phyloP scores from a whole-genome alignment of 2,329 filamentous ascomycete genomes.

The Venturia aucupariae region DNA sequence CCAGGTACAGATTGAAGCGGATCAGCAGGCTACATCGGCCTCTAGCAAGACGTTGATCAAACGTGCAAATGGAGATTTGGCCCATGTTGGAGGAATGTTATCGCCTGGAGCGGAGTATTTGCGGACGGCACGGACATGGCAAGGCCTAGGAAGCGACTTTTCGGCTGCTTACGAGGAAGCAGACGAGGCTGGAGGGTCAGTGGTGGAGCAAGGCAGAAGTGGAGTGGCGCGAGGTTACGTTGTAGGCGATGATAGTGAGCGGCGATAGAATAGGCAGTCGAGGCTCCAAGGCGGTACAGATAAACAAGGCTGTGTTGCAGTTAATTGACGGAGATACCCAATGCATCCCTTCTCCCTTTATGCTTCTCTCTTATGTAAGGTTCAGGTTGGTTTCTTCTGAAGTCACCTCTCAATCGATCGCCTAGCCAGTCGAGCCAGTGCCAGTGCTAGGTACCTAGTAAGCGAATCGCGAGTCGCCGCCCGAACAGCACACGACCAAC shows the following conservation, averaged over 20 bases:
- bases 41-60: conserved; percentile 50
- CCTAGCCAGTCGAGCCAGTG: background rate
- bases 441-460: background rate
- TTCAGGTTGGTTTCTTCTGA: background rate
- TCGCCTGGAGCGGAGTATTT: conserved; percentile 89
- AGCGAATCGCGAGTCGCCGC: too few species aligned
- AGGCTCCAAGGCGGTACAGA: background rate
- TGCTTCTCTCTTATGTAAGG: too few species aligned
- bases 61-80: conserved; percentile 60
- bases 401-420: background rate
- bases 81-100: conserved; percentile 72
- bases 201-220: conserved; percentile 75
- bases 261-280: background rate
- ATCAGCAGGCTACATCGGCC: background rate
- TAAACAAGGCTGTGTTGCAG: background rate
- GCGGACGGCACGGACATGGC: conserved; percentile 77
- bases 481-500: background rate
- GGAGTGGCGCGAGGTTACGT: conserved; percentile 85
- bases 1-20: conserved; percentile 20
- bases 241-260: conserved; percentile 43
- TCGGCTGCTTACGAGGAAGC: conserved; percentile 51
- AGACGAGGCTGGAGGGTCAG: conserved; percentile 44
- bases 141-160: conserved; percentile 83
- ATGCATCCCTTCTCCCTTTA: background rate
- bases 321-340: background rate